phyloP scores from a whole-genome alignment of 495 filamentous ascomycete species.

The Tuber melanosporum region DNA sequence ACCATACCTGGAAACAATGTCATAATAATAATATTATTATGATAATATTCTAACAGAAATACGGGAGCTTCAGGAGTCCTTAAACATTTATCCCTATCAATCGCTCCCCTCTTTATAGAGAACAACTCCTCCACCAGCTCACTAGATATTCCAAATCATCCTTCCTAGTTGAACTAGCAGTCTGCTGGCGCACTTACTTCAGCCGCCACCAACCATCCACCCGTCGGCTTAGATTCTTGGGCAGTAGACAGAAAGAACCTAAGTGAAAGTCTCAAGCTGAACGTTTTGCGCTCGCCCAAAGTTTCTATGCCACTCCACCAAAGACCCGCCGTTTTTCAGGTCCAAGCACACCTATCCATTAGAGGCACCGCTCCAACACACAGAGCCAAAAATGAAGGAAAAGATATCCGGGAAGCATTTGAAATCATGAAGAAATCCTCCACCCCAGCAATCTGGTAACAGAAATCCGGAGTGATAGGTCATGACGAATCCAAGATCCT shows the following conservation, averaged over 20 bases:
- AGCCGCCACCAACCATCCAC: neutral
- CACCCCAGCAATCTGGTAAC: neutral
- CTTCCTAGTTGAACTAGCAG: neutral
- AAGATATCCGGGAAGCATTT: neutral
- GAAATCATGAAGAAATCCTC: neutral
- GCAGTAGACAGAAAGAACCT: neutral
- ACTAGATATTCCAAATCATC: neutral
- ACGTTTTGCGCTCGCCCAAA: neutral
- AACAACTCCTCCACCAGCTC: neutral
- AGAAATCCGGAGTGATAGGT: neutral
- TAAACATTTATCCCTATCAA: neutral
- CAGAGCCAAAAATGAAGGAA: neutral
- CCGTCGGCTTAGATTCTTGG: neutral
- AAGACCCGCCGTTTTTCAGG: neutral
- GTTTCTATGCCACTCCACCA: neutral
- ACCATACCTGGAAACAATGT: too few relatives aligned
- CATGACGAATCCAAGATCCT: neutral
- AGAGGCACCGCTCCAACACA: neutral
- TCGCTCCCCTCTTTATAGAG: neutral
- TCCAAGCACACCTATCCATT: neutral
- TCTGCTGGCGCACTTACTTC: neutral
- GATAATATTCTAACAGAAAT: neutral
- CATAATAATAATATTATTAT: too few relatives aligned
- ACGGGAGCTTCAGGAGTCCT: neutral
- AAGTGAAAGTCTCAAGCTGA: neutral